Percentiles rank a stretch among this genome's conserved stretches.
These are phyloP conservation scores for Penicillium sp. DNA, from an alignment of 2,329 filamentous ascomycete genomes.

Conservation along the genomic window DNA sequence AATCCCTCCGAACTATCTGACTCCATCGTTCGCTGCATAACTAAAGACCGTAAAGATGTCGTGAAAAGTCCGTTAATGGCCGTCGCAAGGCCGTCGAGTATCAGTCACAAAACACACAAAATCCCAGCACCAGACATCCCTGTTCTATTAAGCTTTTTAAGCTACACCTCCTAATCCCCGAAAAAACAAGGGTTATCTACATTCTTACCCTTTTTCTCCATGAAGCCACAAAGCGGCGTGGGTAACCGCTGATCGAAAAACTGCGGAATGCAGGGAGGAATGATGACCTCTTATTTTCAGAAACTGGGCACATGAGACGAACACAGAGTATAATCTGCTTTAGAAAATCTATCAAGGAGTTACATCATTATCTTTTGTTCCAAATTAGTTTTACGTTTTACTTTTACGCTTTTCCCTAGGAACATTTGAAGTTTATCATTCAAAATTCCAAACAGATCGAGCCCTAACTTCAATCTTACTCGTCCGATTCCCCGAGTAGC, in stretches of 20 bases:
- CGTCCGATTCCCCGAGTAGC: constrained; percentile 19
- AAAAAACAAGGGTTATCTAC: constrained; percentile 24
- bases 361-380: not conserved
- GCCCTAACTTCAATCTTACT: constrained; percentile 3
- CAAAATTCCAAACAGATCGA: not conserved
- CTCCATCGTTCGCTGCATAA: constrained; percentile 15
- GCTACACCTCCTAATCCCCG: not conserved
- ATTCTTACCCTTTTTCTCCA: constrained; percentile 16
- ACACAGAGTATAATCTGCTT: not conserved
- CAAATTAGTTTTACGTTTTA: not conserved
- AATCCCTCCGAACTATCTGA: constrained; percentile 11
- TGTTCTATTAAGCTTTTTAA: constrained; percentile 13
- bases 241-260: constrained; percentile 4
- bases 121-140: not conserved
- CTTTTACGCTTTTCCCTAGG: not conserved
- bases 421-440: not conserved
- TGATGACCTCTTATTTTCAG: constrained; percentile 9
- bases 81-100: not conserved
- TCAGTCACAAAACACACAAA: not conserved
- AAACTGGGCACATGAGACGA: not conserved
- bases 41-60: not conserved
- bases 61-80: not conserved
- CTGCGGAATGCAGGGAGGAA: constrained; percentile 27
- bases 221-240: constrained; percentile 4
- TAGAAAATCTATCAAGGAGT: constrained; percentile 4